A percentile compares a stretch with the other conserved stretches of the same genome.
phyloP scores from a whole-genome alignment of 176 grass and related monocot genomes.

The Thalia dealbata region DNA sequence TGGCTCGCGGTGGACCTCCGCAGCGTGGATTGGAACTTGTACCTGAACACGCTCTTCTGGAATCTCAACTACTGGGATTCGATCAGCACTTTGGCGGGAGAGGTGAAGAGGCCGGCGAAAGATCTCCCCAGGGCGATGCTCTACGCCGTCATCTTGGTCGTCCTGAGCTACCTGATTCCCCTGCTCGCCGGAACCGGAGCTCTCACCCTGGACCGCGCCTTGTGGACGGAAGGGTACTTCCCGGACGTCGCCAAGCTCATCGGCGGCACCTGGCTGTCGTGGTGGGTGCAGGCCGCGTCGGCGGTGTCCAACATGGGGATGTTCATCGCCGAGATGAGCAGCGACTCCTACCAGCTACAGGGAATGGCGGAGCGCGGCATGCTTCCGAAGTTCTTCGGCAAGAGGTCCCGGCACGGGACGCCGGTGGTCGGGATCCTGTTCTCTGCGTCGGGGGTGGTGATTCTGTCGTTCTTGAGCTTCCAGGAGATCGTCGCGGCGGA shows the following conservation, averaged over 20 bases:
- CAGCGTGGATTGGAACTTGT: constrained; percentile 69
- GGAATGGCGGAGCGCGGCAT: constrained; percentile 69
- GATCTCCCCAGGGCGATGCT: constrained; percentile 67
- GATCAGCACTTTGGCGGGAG: constrained; percentile 78
- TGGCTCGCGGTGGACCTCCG: constrained; percentile 42
- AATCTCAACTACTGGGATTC: constrained; percentile 99
- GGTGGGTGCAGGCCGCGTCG: constrained; percentile 55
- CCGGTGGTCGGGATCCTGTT: constrained; percentile 74
- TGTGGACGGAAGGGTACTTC: constrained; percentile 79
- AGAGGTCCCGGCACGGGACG: constrained; percentile 42
- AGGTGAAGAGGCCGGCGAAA: constrained; percentile 68
- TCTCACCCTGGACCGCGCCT: constrained; percentile 45
- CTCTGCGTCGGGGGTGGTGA: constrained; percentile 53
- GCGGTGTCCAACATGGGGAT: constrained; percentile 89
- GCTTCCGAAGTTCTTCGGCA: constrained; percentile 54
- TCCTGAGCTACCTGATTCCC: constrained; percentile 63
- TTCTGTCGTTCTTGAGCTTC: constrained; percentile 69
- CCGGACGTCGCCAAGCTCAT: constrained; percentile 46
- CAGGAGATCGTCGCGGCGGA: constrained; percentile 76
- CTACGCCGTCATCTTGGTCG: constrained; percentile 66
- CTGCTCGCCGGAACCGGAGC: constrained; percentile 64
- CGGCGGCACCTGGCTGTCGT: constrained; percentile 60
- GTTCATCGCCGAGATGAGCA: constrained; percentile 86
- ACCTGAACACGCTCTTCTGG: constrained; percentile 89
- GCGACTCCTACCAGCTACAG: constrained; percentile 65